Evolutionary conservation across 139 green algal species (phyloP), one percentile per base, ranked within the genome.

Genomic region (Asterochloris erici): DNA sequence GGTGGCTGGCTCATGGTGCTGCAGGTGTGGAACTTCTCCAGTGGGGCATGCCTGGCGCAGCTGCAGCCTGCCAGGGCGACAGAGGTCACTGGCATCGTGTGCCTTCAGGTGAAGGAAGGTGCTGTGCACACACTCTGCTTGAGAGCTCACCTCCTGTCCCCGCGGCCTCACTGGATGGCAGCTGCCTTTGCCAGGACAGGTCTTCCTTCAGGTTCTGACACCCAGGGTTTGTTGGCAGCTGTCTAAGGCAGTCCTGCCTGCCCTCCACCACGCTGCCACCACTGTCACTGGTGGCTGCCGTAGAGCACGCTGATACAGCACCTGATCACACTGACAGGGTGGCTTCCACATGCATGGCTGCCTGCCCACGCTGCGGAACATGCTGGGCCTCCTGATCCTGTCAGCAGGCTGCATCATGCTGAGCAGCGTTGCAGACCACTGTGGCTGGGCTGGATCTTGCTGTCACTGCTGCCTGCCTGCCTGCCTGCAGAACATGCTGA

Each of bases 1-100:
- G 66, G 66, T 71, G 66, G 66, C 66, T 71, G 66, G 21, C 66
- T 19, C 14, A 27, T 70, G 38, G 1, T 68, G 17, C 12, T 83
- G 79, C 68, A 83, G 79, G 62, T 92, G 77, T 95, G 91, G 91
- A 95, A 95, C 90, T 93, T 92, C 85, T 89, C 78, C 78, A 90
- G 83, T 73, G 90, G 91, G 16, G 84, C 84, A 26, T 91, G 85
- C 80, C 77, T 93, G n/a, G 86, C 85, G 84, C 81, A 74, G 68
- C 68, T 91, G 23, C 24, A 73, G n/a, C 71, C 74, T 26, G 54
- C 21, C 13, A 83, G 66, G 17, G 27, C 69, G 21, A 63, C 87
- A 61, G 90, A 94, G 83, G 84, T 92, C 75, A 94, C 84, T 82
- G 61, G 82, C 82, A 78, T 85, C 68, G 74, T 69, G 14, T 83